A percentile compares a stretch with the other conserved stretches of the same genome.
phyloP scores from a whole-genome alignment of 202 grass and related monocot genomes.

The Bolboschoenoplectus hybrid region DNA sequence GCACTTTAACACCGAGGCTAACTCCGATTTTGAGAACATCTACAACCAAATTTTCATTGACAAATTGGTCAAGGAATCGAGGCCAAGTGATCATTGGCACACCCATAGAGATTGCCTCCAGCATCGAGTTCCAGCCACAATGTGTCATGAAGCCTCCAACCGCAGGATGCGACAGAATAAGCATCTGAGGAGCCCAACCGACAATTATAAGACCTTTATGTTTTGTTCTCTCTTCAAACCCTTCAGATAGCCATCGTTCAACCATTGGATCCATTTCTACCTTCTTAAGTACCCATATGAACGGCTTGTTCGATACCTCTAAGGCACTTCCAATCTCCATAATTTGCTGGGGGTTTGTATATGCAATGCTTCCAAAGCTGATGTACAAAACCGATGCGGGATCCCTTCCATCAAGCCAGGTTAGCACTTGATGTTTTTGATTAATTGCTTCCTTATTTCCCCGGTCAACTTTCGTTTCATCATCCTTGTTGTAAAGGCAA shows the following conservation, averaged over 20 bases:
- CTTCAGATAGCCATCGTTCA: constrained; percentile 7
- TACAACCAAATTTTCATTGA: constrained; percentile 41
- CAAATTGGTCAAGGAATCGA: constrained; percentile 40
- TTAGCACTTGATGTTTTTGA: constrained; percentile 24
- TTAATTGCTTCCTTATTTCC: constrained; percentile 39
- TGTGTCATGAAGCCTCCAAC: constrained; percentile 47
- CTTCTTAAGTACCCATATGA: constrained; percentile 57
- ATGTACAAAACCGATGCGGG: constrained; percentile 54
- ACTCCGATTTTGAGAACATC: constrained; percentile 41
- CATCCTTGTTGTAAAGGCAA: constrained; percentile 41
- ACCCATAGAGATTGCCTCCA: constrained; percentile 32
- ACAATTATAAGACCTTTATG: constrained; percentile 30
- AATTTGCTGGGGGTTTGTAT: constrained; percentile 36
- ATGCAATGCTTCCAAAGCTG: constrained; percentile 58
- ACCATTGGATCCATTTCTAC: neutral
- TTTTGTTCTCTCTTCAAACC: neutral
- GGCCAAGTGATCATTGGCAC: constrained; percentile 48
- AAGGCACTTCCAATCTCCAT: constrained; percentile 56
- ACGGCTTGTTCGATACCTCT: constrained; percentile 47
- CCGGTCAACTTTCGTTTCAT: constrained; percentile 1
- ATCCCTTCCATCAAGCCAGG: constrained; percentile 50
- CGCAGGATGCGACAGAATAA: constrained; percentile 33
- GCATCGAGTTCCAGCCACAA: constrained; percentile 44
- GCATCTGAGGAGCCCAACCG: constrained; percentile 48
- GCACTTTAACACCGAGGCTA: constrained; percentile 24